phyloP scores from a whole-genome alignment of 371 early-diverging fungal genomes.

The Batkoa obscura region DNA sequence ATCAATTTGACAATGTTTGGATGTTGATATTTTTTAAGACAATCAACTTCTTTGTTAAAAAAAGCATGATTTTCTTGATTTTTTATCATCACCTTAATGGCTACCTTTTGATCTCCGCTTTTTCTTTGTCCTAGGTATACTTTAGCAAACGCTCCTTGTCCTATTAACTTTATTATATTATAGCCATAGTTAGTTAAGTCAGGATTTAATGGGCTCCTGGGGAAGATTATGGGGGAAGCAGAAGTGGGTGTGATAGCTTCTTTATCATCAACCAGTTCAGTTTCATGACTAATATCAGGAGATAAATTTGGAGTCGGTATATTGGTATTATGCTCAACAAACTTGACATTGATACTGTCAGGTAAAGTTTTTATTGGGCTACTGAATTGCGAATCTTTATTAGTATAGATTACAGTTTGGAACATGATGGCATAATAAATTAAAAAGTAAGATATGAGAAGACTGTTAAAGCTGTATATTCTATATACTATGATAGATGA shows the following conservation, averaged over 20 bases:
- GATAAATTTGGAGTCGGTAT: constrained; percentile 3
- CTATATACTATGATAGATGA: too few relatives aligned
- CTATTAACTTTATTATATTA: neutral
- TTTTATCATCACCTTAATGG: neutral
- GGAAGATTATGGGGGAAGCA: neutral
- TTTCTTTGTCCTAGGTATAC: neutral
- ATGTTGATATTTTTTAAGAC: constrained; percentile 20
- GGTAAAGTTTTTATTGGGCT: too few relatives aligned
- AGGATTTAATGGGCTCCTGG: neutral
- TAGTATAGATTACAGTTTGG: too few relatives aligned
- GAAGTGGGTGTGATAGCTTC: neutral
- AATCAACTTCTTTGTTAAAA: neutral
- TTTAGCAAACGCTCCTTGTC: neutral
- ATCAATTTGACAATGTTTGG: constrained; percentile 44
- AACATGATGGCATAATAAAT: too few relatives aligned
- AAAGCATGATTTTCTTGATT: neutral
- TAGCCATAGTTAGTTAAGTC: neutral
- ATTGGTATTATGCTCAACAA: too few relatives aligned
- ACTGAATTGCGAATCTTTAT: too few relatives aligned
- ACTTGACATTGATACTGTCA: too few relatives aligned
- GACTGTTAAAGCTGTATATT: too few relatives aligned
- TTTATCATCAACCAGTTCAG: neutral
- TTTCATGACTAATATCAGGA: neutral
- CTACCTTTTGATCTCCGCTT: neutral
- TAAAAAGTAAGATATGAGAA: too few relatives aligned